phyloP scores from a whole-genome alignment of 2,329 filamentous ascomycete genomes.

The Elsinoe necatrix region DNA sequence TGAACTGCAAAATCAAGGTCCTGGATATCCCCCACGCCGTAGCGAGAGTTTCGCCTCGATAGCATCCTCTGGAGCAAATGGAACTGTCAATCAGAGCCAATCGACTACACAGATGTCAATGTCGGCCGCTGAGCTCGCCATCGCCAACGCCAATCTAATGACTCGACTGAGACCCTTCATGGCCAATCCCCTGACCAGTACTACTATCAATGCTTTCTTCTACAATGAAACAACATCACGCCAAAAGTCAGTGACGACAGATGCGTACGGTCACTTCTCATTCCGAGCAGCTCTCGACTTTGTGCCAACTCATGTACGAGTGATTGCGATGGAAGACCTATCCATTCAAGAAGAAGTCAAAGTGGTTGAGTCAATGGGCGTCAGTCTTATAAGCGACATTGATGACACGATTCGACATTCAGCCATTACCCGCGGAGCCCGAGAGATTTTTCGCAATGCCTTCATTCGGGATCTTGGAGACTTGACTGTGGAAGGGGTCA shows the following conservation, averaged over 20 bases:
- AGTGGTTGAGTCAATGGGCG: constrained; percentile 66
- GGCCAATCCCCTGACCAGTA: constrained; percentile 67
- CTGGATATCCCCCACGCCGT: constrained; percentile 24
- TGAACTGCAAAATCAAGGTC: constrained; percentile 27
- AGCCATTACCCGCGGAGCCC: constrained; percentile 75
- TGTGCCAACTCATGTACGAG: constrained; percentile 77
- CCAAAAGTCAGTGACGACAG: constrained; percentile 74
- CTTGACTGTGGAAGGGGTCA: constrained; percentile 76
- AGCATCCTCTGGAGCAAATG: constrained; percentile 16
- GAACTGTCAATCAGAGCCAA: not conserved
- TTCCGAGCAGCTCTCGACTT: constrained; percentile 77
- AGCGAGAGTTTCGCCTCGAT: constrained; percentile 14
- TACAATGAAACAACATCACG: constrained; percentile 79
- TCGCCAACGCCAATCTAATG: constrained; percentile 82
- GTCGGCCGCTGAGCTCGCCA: constrained; percentile 63
- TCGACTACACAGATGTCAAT: constrained; percentile 35
- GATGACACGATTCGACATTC: constrained; percentile 97
- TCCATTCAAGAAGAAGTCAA: constrained; percentile 71
- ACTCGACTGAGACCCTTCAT: constrained; percentile 81
- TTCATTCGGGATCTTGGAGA: constrained; percentile 81
- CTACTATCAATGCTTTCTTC: constrained; percentile 86
- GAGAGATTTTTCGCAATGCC: constrained; percentile 93
- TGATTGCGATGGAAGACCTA: constrained; percentile 76
- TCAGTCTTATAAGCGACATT: constrained; percentile 94
- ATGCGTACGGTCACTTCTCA: constrained; percentile 81